Base-by-base conservation (phyloP, 805 yeast species). In the Lipomyces anomalus region DNA sequence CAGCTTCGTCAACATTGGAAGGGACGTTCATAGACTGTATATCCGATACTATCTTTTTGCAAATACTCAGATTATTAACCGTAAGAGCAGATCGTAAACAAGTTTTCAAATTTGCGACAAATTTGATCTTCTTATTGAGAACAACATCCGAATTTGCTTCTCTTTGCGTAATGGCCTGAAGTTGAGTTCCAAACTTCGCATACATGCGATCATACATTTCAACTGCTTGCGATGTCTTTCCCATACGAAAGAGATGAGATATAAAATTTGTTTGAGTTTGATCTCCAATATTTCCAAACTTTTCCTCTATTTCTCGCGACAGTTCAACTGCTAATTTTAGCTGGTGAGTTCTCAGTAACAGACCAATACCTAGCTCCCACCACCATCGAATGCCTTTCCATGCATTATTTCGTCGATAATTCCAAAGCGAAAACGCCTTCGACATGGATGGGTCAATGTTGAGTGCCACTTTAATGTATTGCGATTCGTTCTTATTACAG, bases 81-180 rank as follows among this genome's bases (percentile, higher is more conserved):
- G 40, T 43, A 7, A 49, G n/a, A 3, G 52, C 51, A 5, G 48
- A 38, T 26, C 43, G 46, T 9, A 33, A 39, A 28, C 53, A 48
- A 20, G 23, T 20, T 18, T 40, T 24, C 4, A 48, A 18, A 2
- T 28, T 7, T 23, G 35, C n/a, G 3, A n/a, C 33, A 13, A 48
- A 28, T 9, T 34, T 26, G n/a, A 29, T 23, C 22, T 17, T 17
- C 4, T 45, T 37, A 22, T 4, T 22, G 6, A 7, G 37, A 6
- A n/a, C 37, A 13, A 6, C 38, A 9, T 35, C 23, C 20, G 26
- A 40, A 2, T 17, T 4, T 2, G n/a, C 21, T 9, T 32, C 22
- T 6, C 18, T n/a, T 13, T 30, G 30, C 13, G 16, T 28, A 28
- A 13, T 16, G 16, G 32, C 16, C 16, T n/a, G n/a, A n/a, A 16